phyloP scores from a whole-genome alignment of 352 stramenopile species.

The Globisporangium nagaii region DNA sequence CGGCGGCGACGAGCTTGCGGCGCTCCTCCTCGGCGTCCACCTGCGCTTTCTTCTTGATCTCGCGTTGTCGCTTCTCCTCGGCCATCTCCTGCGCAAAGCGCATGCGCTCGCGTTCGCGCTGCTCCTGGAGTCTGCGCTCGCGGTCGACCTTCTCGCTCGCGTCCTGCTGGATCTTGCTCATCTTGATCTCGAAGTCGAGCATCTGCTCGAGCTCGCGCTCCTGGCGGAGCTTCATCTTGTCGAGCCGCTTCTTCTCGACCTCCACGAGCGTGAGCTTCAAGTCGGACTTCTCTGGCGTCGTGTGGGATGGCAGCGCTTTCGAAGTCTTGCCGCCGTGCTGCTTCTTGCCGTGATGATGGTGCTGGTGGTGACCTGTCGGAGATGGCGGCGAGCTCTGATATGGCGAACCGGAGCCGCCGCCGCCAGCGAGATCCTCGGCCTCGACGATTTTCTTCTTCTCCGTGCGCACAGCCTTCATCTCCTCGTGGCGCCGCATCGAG shows the following conservation, averaged over 20 bases:
- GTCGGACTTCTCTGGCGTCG: conserved; percentile 13
- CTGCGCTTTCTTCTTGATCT: conserved; percentile 82
- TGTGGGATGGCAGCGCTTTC: conserved; percentile 14
- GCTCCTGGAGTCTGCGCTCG: conserved; percentile 57
- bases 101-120: conserved; percentile 58
- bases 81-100: conserved; percentile 62
- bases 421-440: conserved; percentile 24
- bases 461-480: conserved; percentile 83
- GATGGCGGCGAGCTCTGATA: not conserved
- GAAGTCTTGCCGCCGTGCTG: not conserved
- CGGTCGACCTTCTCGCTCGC: conserved; percentile 62
- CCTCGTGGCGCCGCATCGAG: conserved; percentile 86
- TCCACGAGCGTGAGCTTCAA: conserved; percentile 44
- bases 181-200: conserved; percentile 90
- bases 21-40: conserved; percentile 80
- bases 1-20: conserved; percentile 48
- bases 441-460: conserved; percentile 77
- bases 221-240: conserved; percentile 72
- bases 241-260: conserved; percentile 60
- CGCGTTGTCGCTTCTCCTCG: conserved; percentile 65
- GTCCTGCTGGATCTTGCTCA: conserved; percentile 79
- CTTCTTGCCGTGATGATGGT: conserved; percentile 6
- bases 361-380: not conserved
- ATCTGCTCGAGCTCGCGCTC: conserved; percentile 87
- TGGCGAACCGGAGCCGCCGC: conserved; percentile 5